phyloP scores from a whole-genome alignment of 768 basidiomycete genomes.

The Suillus brevipes region DNA sequence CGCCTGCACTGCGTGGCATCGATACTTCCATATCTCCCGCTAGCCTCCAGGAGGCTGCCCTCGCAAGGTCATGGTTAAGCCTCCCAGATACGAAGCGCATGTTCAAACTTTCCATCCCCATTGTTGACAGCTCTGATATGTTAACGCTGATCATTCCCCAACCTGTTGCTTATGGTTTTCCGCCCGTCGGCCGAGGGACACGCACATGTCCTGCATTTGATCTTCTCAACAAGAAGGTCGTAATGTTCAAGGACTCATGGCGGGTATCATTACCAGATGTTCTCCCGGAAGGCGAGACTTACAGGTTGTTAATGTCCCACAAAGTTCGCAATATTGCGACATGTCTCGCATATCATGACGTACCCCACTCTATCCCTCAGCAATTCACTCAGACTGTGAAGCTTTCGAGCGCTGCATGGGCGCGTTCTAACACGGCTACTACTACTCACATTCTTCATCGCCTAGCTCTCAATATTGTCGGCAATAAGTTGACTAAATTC shows the following conservation, averaged over 20 bases:
- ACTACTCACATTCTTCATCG: constrained; percentile 3
- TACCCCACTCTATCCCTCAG: neutral
- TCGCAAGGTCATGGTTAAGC: constrained; percentile 4
- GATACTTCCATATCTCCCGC: neutral
- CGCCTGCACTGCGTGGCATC: neutral
- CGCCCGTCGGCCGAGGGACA: too few species aligned
- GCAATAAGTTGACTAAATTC: neutral
- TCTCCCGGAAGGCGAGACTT: constrained; percentile 3
- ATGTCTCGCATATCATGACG: neutral
- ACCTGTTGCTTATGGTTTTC: too few species aligned
- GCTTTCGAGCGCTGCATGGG: neutral
- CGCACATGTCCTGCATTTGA: too few species aligned
- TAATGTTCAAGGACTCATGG: constrained; percentile 12
- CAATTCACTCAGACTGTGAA: neutral
- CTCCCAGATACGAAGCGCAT: neutral
- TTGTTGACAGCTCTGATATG: neutral
- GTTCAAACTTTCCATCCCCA: neutral
- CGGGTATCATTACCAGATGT: neutral
- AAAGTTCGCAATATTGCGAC: neutral
- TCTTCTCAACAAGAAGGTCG: too few species aligned
- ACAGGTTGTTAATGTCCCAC: neutral
- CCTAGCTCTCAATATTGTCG: neutral
- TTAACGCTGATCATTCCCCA: too few species aligned
- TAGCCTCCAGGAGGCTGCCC: neutral
- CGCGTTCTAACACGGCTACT: neutral